These are phyloP conservation scores for Monilinia laxa DNA, from an alignment of 2,329 filamentous ascomycete species.

Conservation along the genomic window DNA sequence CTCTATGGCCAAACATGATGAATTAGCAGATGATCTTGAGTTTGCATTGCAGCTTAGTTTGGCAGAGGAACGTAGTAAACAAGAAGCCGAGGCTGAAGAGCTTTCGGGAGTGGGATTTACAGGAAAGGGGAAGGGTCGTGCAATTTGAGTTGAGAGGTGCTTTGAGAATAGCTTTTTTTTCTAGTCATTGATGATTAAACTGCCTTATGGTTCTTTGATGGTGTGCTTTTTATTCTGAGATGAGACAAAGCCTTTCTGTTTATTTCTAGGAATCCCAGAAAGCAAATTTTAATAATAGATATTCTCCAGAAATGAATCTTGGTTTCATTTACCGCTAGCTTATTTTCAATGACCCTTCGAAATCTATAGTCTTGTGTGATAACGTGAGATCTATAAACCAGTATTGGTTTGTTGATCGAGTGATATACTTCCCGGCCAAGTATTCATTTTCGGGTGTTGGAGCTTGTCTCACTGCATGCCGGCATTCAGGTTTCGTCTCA, in stretches of 20 bases:
- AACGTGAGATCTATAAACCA: too few relatives aligned
- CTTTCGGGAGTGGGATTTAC: conserved; percentile 1
- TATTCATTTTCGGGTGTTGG: too few relatives aligned
- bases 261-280: not conserved
- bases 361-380: too few relatives aligned
- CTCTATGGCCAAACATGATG: conserved; percentile 6
- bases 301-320: not conserved
- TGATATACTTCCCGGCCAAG: too few relatives aligned
- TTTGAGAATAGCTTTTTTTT: not conserved
- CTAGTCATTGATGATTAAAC: not conserved
- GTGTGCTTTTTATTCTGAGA: not conserved
- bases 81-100: conserved; percentile 14
- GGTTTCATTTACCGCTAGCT: too few relatives aligned
- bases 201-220: not conserved
- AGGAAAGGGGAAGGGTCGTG: conserved; percentile 20
- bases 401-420: too few relatives aligned
- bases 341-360: too few relatives aligned
- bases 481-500: not conserved
- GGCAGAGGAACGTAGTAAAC: conserved; percentile 49
- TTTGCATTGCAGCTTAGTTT: conserved; percentile 61
- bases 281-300: not conserved
- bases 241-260: not conserved
- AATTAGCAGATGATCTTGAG: conserved; percentile 54
- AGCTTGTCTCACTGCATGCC: not conserved
- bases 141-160: not conserved